phyloP scores from a whole-genome alignment of 495 filamentous ascomycete species.

The Poronia punctata region DNA sequence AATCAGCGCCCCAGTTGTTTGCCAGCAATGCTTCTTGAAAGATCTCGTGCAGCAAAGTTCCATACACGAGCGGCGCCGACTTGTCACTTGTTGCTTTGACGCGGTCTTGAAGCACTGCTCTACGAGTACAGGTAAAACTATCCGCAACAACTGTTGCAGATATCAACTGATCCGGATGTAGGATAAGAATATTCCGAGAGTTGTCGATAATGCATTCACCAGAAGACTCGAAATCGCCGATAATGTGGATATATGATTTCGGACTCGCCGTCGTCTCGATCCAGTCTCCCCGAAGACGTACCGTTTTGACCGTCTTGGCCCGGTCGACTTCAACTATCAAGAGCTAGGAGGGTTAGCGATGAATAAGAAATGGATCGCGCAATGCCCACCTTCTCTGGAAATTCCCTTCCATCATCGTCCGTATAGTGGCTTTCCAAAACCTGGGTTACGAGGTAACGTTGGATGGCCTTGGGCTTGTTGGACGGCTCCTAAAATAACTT shows the following conservation, averaged over 20 bases:
- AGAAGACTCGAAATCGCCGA: conserved; percentile 63
- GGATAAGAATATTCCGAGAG: conserved; percentile 72
- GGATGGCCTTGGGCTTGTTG: conserved; percentile 61
- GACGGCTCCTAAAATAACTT: conserved; percentile 41
- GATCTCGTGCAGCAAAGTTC: conserved; percentile 85
- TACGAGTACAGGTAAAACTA: conserved; percentile 79
- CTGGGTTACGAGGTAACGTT: conserved; percentile 72
- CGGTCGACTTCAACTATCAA: conserved; percentile 69
- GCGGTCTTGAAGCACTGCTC: conserved; percentile 87
- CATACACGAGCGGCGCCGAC: conserved; percentile 74
- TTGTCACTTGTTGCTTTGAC: conserved; percentile 79
- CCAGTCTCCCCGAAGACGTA: conserved; percentile 83
- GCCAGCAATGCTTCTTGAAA: conserved; percentile 84
- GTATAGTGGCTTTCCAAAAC: conserved; percentile 60
- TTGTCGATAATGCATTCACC: conserved; percentile 73
- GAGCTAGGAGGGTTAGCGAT: conserved; percentile 45
- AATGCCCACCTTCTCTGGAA: conserved; percentile 61
- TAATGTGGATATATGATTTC: conserved; percentile 74
- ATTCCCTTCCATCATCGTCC: conserved; percentile 51
- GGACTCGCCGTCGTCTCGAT: conserved; percentile 63
- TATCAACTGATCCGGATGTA: conserved; percentile 93
- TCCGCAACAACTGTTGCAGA: conserved; percentile 91
- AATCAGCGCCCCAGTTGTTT: conserved; percentile 71
- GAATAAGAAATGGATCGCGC: background rate
- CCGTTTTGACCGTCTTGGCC: conserved; percentile 53